phyloP scores from a whole-genome alignment of 257 asterid species.

The Fraxinus pennsylvanica region DNA sequence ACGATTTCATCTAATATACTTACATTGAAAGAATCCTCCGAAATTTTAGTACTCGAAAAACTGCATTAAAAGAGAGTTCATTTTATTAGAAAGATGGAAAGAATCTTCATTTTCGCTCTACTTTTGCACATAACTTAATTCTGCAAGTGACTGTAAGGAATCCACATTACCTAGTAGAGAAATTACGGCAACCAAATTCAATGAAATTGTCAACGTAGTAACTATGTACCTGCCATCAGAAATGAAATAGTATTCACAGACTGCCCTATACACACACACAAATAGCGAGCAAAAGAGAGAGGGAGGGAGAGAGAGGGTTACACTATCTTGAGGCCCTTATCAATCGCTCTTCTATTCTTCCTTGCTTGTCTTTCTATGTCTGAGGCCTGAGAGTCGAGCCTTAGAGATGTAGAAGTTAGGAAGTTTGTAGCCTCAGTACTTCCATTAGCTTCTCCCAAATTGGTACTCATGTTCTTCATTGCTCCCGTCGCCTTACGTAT shows the following conservation, averaged over 20 bases:
- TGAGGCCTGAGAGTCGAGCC: conserved; percentile 61
- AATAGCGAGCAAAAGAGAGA: not conserved
- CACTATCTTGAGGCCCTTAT: conserved; percentile 56
- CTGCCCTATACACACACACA: not conserved
- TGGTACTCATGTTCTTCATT: conserved; percentile 54
- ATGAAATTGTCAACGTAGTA: conserved; percentile 48
- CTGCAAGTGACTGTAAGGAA: not conserved
- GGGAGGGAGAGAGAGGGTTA: conserved; percentile 21
- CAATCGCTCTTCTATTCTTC: conserved; percentile 51
- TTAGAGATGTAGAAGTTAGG: conserved; percentile 52
- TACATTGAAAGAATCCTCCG: conserved; percentile 33
- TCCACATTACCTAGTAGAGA: conserved; percentile 52
- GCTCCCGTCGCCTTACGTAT: conserved; percentile 62
- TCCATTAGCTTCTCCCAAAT: conserved; percentile 34
- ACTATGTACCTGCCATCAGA: conserved; percentile 53
- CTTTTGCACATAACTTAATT: not conserved
- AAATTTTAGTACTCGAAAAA: conserved; percentile 38
- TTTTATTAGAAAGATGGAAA: not conserved
- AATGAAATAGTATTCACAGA: conserved; percentile 13
- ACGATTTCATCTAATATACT: conserved; percentile 15
- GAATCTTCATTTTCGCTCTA: not conserved
- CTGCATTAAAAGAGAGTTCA: conserved; percentile 33
- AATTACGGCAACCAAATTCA: conserved; percentile 51
- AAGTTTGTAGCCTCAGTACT: conserved; percentile 41
- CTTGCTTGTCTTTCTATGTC: conserved; percentile 63